Evolutionary conservation across 495 filamentous ascomycete genomes (phyloP).

Genomic region (Penicillium roqueforti): DNA sequence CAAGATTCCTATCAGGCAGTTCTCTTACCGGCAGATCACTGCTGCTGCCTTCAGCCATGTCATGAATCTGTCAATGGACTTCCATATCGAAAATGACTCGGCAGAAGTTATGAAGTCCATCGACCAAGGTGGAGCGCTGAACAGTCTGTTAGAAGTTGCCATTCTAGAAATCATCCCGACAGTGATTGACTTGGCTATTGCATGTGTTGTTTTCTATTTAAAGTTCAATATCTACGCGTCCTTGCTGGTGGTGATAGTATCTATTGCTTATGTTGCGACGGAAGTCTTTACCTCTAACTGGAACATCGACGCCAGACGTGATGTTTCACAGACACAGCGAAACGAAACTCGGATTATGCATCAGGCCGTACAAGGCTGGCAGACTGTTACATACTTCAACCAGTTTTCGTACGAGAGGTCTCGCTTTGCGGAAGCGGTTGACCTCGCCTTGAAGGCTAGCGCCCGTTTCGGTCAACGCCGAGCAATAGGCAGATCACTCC

Average conservation of each 20-base stretch:
- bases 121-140: slow-evolving; percentile 15
- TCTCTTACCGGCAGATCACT: slow-evolving; percentile 21
- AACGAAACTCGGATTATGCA: slow-evolving; percentile 16
- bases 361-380: slow-evolving; percentile 46
- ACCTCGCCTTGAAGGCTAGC: slow-evolving; percentile 4
- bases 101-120: slow-evolving; percentile 21
- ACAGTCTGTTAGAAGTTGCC: slow-evolving; percentile 11
- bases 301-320: slow-evolving; percentile 8
- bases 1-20: slow-evolving; percentile 19
- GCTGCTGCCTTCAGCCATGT: slow-evolving; percentile 24
- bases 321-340: slow-evolving; percentile 5
- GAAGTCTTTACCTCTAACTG: slow-evolving; percentile 14
- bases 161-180: slow-evolving; percentile 11
- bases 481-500: slow-evolving; percentile 1
- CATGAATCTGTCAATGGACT: slow-evolving; percentile 13
- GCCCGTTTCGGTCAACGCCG: neutral
- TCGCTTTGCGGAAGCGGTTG: slow-evolving; percentile 36
- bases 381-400: slow-evolving; percentile 69
- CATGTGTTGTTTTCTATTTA: slow-evolving; percentile 10
- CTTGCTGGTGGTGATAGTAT: slow-evolving; percentile 8
- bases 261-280: slow-evolving; percentile 6
- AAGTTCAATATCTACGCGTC: slow-evolving; percentile 11
- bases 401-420: slow-evolving; percentile 60
- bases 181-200: slow-evolving; percentile 6
- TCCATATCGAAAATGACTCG: slow-evolving; percentile 8